These are phyloP conservation scores for Stygiomarasmius scandens DNA, from an alignment of 1,284 basidiomycete species.

Conservation along the genomic window DNA sequence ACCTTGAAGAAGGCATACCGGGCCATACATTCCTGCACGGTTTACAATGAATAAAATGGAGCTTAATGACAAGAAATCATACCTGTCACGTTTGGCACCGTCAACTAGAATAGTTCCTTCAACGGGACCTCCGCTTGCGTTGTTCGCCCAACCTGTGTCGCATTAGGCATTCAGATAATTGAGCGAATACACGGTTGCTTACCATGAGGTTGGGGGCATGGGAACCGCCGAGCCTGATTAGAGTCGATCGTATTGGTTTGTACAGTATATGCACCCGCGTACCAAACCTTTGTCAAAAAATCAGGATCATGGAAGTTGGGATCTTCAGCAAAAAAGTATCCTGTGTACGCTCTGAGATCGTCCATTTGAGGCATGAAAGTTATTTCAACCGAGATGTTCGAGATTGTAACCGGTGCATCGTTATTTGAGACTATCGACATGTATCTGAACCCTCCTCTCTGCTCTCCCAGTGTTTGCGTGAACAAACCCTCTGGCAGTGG, in stretches of 20 bases:
- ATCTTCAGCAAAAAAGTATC: conserved; percentile 51
- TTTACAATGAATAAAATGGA: background rate
- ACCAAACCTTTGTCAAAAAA: conserved; percentile 54
- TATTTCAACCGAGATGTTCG: conserved; percentile 47
- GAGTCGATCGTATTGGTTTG: conserved; percentile 51
- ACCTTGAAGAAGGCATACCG: conserved; percentile 22
- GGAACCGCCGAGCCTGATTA: conserved; percentile 42
- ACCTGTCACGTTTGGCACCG: conserved; percentile 39
- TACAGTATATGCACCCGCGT: conserved; percentile 55
- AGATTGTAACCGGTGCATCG: conserved; percentile 39
- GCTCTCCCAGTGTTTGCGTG: conserved; percentile 43
- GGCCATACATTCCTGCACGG: conserved; percentile 29
- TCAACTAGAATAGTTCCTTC: conserved; percentile 37
- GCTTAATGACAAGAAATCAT: background rate
- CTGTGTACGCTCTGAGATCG: conserved; percentile 47
- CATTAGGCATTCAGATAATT: too few relatives aligned
- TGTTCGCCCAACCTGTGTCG: conserved; percentile 31
- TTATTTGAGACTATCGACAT: conserved; percentile 48
- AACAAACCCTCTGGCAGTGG: conserved; percentile 37
- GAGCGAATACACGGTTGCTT: conserved; percentile 5
- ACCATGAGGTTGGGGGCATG: conserved; percentile 36
- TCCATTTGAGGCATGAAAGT: conserved; percentile 52
- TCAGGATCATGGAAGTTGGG: conserved; percentile 43
- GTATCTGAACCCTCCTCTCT: conserved; percentile 54
- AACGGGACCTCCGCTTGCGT: conserved; percentile 34